phyloP scores from a whole-genome alignment of 1,284 basidiomycete genomes.

The Phenoliferia sp. region DNA sequence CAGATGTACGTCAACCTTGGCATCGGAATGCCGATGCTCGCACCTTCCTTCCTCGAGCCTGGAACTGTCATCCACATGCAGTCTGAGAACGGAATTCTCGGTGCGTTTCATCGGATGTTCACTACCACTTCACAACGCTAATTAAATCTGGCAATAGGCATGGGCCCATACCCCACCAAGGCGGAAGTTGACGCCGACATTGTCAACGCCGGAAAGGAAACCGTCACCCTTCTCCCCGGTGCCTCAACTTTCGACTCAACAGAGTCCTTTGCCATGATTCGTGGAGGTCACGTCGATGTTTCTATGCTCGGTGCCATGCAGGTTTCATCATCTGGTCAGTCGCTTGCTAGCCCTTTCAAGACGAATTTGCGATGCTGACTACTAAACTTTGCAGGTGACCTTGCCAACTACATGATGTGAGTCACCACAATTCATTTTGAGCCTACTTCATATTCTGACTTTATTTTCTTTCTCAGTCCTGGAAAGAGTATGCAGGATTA shows the following conservation, averaged over 20 bases:
- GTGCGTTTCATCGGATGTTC: conserved; percentile 13
- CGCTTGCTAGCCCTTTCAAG: conserved; percentile 67
- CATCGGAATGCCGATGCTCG: conserved; percentile 86
- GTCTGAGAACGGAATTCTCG: conserved; percentile 90
- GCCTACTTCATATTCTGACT: conserved; percentile 32
- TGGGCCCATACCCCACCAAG: conserved; percentile 88
- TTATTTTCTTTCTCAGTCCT: neutral
- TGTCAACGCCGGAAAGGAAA: conserved; percentile 82
- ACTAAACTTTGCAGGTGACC: conserved; percentile 60
- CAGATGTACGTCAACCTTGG: conserved; percentile 38
- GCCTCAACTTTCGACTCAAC: conserved; percentile 87
- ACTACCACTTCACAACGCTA: neutral
- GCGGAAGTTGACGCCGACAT: conserved; percentile 65
- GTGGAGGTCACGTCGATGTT: conserved; percentile 82
- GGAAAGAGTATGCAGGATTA: neutral
- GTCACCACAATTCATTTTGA: conserved; percentile 3
- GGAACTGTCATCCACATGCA: conserved; percentile 86
- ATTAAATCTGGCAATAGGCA: conserved; percentile 44
- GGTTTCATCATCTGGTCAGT: conserved; percentile 76
- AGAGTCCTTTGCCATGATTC: conserved; percentile 63
- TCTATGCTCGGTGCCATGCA: conserved; percentile 90
- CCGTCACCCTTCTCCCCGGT: conserved; percentile 82
- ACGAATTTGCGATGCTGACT: neutral
- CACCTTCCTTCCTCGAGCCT: conserved; percentile 72
- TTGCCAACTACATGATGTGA: conserved; percentile 80